These are phyloP conservation scores for Thermoascus crustaceus DNA, from an alignment of 2,329 filamentous ascomycete species.

Conservation along the genomic window DNA sequence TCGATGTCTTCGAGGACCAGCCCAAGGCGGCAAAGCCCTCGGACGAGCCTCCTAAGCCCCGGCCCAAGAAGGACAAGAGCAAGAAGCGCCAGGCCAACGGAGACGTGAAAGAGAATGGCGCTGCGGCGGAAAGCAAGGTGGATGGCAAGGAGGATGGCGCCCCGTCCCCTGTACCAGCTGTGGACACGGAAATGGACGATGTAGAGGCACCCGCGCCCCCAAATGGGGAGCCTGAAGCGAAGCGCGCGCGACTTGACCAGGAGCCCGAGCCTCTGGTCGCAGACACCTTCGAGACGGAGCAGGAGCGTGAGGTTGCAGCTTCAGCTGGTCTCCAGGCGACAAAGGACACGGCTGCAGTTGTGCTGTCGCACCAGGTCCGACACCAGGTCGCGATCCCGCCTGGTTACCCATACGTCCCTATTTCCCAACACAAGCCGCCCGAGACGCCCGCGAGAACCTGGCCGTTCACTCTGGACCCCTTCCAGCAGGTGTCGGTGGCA, in stretches of 20 bases:
- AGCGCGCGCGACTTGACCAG: slow-evolving; percentile 44
- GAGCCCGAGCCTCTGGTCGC: slow-evolving; percentile 76
- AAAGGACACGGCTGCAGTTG: slow-evolving; percentile 58
- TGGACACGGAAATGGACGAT: slow-evolving; percentile 12
- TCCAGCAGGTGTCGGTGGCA: slow-evolving; percentile 88
- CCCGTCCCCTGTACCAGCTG: slow-evolving; percentile 14
- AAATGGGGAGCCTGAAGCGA: slow-evolving; percentile 36
- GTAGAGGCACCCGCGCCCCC: slow-evolving; percentile 12
- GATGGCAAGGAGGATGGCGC: slow-evolving; percentile 16
- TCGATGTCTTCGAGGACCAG: slow-evolving; percentile 70
- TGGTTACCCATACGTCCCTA: slow-evolving; percentile 89
- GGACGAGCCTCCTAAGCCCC: slow-evolving; percentile 25
- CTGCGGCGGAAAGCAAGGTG: slow-evolving; percentile 23
- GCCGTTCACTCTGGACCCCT: slow-evolving; percentile 89
- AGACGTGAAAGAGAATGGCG: slow-evolving; percentile 52
- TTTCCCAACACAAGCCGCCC: slow-evolving; percentile 87
- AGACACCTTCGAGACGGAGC: slow-evolving; percentile 89
- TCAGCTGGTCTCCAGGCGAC: slow-evolving; percentile 59
- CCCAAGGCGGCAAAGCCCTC: slow-evolving; percentile 37
- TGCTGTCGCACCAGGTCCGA: slow-evolving; percentile 93
- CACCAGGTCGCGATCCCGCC: slow-evolving; percentile 94
- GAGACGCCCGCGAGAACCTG: slow-evolving; percentile 75
- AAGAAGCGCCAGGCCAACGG: slow-evolving; percentile 86
- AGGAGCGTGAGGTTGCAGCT: slow-evolving; percentile 81
- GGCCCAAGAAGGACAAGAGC: slow-evolving; percentile 51